Evolutionary conservation across 1,139 yeast genomes (phyloP).

Genomic region (Scheffersomyces titani): DNA sequence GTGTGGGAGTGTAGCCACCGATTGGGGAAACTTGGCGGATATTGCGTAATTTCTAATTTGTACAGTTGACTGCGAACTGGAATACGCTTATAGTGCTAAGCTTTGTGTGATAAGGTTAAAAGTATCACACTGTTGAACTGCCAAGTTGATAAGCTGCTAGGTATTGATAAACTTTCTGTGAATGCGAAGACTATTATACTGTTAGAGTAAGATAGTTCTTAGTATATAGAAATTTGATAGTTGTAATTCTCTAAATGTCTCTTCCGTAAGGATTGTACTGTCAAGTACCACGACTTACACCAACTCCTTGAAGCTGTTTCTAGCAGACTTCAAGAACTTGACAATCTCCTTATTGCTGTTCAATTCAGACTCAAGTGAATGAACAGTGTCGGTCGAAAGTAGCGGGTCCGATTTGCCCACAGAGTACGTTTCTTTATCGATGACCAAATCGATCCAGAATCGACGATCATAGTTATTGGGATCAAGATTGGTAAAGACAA

Average conservation of each 20-base stretch:
- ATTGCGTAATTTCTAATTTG: not conserved
- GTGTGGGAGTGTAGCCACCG: not conserved
- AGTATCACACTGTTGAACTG: not conserved
- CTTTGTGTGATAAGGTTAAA: not conserved
- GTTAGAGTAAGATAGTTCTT: not conserved
- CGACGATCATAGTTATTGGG: conserved; percentile 37
- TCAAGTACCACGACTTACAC: not conserved
- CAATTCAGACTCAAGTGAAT: conserved; percentile 27
- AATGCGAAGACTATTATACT: not conserved
- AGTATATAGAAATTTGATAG: not conserved
- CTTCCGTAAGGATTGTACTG: not conserved
- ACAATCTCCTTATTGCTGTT: conserved; percentile 40
- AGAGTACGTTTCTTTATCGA: conserved; percentile 34
- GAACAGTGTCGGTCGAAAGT: conserved; percentile 23
- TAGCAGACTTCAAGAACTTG: conserved; percentile 35
- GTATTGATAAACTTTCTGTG: not conserved
- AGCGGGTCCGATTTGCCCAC: conserved; percentile 33
- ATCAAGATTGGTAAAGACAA: conserved; percentile 46
- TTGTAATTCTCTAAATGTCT: not conserved
- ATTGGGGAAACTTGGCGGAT: not conserved
- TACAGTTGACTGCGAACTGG: not conserved
- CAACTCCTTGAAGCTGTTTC: conserved; percentile 13
- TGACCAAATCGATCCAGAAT: conserved; percentile 38
- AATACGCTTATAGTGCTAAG: not conserved
- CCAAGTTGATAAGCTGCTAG: not conserved